Conservation (phyloP, 306 rosid species). For the Malus sieversii region DNA sequence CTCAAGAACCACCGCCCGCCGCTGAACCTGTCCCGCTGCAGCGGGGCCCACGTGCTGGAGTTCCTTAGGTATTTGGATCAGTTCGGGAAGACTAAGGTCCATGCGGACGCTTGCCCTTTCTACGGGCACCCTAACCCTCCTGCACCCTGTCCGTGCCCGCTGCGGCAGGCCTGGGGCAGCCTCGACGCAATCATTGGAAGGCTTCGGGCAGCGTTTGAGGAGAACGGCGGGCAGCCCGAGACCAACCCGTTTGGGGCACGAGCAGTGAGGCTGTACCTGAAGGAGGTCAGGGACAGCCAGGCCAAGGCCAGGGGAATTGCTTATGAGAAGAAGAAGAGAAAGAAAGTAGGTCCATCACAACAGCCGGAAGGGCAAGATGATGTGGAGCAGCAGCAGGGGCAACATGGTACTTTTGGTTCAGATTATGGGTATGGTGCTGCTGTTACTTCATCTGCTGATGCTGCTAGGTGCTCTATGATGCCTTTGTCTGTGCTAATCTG, state of each 20-base stretch:
- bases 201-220: constrained; percentile 86
- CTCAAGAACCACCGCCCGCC: constrained; percentile 84
- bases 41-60: constrained; percentile 69
- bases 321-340: constrained; percentile 71
- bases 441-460: background rate
- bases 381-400: background rate
- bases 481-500: constrained; percentile 15
- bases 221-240: constrained; percentile 85
- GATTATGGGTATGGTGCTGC: background rate
- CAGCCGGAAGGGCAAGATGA: background rate
- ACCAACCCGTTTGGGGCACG: constrained; percentile 75
- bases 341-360: constrained; percentile 16
- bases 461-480: constrained; percentile 10
- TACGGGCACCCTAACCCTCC: constrained; percentile 74
- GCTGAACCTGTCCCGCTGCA: constrained; percentile 56
- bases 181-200: constrained; percentile 87
- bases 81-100: constrained; percentile 83
- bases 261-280: constrained; percentile 60
- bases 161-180: constrained; percentile 83
- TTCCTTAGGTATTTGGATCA: constrained; percentile 75
- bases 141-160: constrained; percentile 82
- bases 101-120: constrained; percentile 53
- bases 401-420: background rate
- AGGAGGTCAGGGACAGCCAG: constrained; percentile 76
- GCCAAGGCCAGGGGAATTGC: constrained; percentile 86